A percentile compares a stretch with the other conserved stretches of the same genome.
Conservation (phyloP, 305 asterid genomes). For the Plantago coronopus region DNA sequence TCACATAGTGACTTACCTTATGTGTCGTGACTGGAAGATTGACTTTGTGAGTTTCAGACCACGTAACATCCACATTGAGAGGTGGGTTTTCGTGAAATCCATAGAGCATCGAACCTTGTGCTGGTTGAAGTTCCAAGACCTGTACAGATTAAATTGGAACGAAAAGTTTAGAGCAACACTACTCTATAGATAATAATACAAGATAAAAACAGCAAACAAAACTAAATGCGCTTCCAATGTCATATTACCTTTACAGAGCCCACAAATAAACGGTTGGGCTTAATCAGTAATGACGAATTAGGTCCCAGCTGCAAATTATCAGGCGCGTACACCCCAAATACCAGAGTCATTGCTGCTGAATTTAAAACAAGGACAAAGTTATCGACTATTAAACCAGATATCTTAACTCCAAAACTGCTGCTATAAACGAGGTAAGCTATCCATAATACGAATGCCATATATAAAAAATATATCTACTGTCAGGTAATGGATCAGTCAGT, state of each 20-base stretch:
- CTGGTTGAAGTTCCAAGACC: slow-evolving; percentile 51
- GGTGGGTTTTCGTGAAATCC: slow-evolving; percentile 58
- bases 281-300: slow-evolving; percentile 60
- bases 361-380: slow-evolving; percentile 22
- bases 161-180: slow-evolving; percentile 10
- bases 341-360: slow-evolving; percentile 59
- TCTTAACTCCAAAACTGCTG: background rate
- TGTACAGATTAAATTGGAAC: slow-evolving; percentile 29
- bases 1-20: slow-evolving; percentile 39
- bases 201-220: background rate
- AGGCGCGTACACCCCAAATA: slow-evolving; percentile 63
- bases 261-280: slow-evolving; percentile 58
- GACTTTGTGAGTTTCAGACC: slow-evolving; percentile 60
- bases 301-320: slow-evolving; percentile 62
- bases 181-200: background rate
- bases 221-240: slow-evolving; percentile 2
- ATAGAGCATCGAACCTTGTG: slow-evolving; percentile 43
- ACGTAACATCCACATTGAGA: slow-evolving; percentile 41
- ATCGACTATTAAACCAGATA: background rate
- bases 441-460: slow-evolving; percentile 5
- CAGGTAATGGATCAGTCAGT: background rate
- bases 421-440: slow-evolving; percentile 5
- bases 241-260: slow-evolving; percentile 54
- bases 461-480: background rate
- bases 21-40: slow-evolving; percentile 47